Evolutionary conservation across 495 filamentous ascomycete species (phyloP), one percentile per base, ranked within the genome.

Genomic region (Trichoderma reesei): DNA sequence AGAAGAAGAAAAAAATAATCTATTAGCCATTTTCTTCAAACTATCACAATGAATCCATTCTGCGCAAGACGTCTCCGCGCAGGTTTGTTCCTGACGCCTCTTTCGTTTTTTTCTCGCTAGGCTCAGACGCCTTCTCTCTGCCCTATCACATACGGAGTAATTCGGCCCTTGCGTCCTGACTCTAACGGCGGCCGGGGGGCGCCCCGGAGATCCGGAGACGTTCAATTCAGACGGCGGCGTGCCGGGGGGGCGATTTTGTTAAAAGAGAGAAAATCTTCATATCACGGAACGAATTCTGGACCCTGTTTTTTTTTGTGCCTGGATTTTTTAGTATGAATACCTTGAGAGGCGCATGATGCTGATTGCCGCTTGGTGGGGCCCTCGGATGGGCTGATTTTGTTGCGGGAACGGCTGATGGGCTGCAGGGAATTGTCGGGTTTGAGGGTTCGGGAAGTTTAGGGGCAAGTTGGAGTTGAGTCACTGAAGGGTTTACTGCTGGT

Each of bases 161-260:
- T 1, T 18, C n/a, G 8, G 44, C n/a, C 3, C 16, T 20, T 4
- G 44, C 18, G 44, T 8, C 16, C 26, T 26, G 26, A 18, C 14
- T 18, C 9, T 18, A 48, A 48, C 11, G 13, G 13, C 41, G 6
- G 13, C n/a, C 14, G n/a, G 3, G 14, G 5, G 14, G 41, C n/a
- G 16, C 14, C 3, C 51, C 51, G 51, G 51, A 56, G 51, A 56
- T 33, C 51, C 51, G 51, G 51, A 56, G 51, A 56, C 51, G 51
- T 26, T 33, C 11, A 16, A 56, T 56, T 33, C 51, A 54, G 9
- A n/a, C 41, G 41, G 44, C 51, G 51, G 26, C 20, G 20, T 8
- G 51, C 20, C 51, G 9, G 20, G 48, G 26, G 26, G 26, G 26
- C 26, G 26, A 1, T 26, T 26, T 26, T 26, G 26, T 26, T 26